Conservation (phyloP, 495 filamentous ascomycete genomes). For the Oidiodendron maius region DNA sequence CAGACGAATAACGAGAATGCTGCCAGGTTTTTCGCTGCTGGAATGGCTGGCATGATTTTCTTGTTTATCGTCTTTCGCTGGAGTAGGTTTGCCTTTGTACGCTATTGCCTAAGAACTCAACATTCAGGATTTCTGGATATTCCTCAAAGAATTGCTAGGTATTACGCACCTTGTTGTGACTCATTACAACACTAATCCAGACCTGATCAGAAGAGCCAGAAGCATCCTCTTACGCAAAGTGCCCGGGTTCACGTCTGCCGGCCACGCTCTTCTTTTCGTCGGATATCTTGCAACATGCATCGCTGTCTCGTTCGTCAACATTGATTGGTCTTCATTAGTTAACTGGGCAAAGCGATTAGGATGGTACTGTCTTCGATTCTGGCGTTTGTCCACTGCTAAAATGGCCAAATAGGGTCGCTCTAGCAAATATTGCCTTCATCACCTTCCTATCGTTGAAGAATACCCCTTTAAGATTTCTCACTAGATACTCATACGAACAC, state of each 20-base stretch:
- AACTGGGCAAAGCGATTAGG: slow-evolving; percentile 37
- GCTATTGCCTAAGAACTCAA: slow-evolving; percentile 3
- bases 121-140: slow-evolving; percentile 1
- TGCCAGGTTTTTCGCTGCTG: slow-evolving; percentile 36
- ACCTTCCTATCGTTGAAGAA: slow-evolving; percentile 56
- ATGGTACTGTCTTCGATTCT: slow-evolving; percentile 40
- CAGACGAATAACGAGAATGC: slow-evolving; percentile 28
- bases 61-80: slow-evolving; percentile 46
- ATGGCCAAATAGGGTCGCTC: slow-evolving; percentile 47
- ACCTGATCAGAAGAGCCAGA: slow-evolving; percentile 24
- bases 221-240: slow-evolving; percentile 39
- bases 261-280: slow-evolving; percentile 40
- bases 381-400: too few species aligned
- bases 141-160: slow-evolving; percentile 6
- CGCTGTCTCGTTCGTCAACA: slow-evolving; percentile 39
- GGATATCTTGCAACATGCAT: slow-evolving; percentile 44
- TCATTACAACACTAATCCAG: slow-evolving; percentile 4
- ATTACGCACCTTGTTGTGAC: slow-evolving; percentile 16
- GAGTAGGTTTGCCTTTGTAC: slow-evolving; percentile 28
- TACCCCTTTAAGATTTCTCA: slow-evolving; percentile 51
- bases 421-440: slow-evolving; percentile 46
- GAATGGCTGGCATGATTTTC: slow-evolving; percentile 39
- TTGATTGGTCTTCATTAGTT: slow-evolving; percentile 28
- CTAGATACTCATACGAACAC: slow-evolving; percentile 53
- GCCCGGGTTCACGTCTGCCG: slow-evolving; percentile 44